These are phyloP conservation scores for Penicillium cataractarum DNA, from an alignment of 495 filamentous ascomycete genomes.

Conservation along the genomic window DNA sequence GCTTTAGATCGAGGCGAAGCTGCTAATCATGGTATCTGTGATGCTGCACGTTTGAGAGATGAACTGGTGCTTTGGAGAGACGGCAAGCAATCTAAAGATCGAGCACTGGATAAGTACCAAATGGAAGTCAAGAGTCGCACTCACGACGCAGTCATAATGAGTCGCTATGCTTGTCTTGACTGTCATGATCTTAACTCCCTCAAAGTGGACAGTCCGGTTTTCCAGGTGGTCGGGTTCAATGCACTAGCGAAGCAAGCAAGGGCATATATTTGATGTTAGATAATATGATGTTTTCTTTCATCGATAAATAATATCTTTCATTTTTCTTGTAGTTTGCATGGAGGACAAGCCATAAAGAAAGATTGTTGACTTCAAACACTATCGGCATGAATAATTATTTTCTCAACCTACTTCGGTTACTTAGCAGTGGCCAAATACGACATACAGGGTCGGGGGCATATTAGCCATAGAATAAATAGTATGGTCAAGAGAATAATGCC, in stretches of 20 bases:
- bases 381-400: too few species aligned
- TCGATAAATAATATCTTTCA: not conserved
- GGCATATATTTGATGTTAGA: not conserved
- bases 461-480: too few species aligned
- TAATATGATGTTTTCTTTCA: not conserved
- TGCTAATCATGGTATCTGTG: not conserved
- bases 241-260: not conserved
- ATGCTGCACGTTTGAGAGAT: not conserved
- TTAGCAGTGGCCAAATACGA: too few species aligned
- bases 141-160: not conserved
- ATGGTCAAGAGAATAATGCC: too few species aligned
- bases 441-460: too few species aligned
- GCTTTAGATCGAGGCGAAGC: not conserved
- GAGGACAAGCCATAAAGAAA: not conserved
- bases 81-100: not conserved
- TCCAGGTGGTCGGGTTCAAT: not conserved
- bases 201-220: slow-evolving; percentile 1
- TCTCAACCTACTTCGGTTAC: too few species aligned
- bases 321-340: not conserved
- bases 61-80: not conserved
- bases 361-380: not conserved
- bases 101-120: not conserved
- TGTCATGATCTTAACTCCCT: slow-evolving; percentile 1
- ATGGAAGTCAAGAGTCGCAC: not conserved
- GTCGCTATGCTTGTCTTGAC: not conserved